Evolutionary conservation across 164 flowering plant species (phyloP), one percentile per base, ranked within the genome.

Genomic region (Stephania cephalantha): DNA sequence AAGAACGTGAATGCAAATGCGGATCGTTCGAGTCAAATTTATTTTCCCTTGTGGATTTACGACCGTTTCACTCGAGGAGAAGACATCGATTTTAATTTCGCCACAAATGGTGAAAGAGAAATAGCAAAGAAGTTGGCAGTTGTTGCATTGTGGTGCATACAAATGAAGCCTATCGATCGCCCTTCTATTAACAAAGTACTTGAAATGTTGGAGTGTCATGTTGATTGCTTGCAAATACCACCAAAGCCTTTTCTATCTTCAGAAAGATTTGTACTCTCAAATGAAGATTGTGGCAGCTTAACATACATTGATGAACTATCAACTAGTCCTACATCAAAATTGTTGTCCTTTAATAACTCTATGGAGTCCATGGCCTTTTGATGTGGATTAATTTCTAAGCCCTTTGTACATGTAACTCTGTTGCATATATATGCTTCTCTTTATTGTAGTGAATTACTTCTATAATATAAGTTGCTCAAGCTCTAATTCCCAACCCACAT

Each of bases 131-230:
- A 67, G 45, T 22, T 74, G 18, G 42, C 65, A 5, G 46, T 50
- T 30, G 76, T 67, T n/a, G 71, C 64, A 67, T 63, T 74, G 1
- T 74, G 76, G 76, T 74, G 76, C 64, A 74, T 74, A 4, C 76
- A 74, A 25, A 29, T 55, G 76, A 9, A 73, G 25, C 70, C 70
- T n/a, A 35, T 61, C 1, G 68, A 74, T n/a, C 71, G 71, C 61
- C 76, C 71, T 74, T 67, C 76, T 2, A 67, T 74, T 61, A 74
- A 50, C 17, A n/a, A 4, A 5, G 76, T 74, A 6, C 46, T 67
- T 17, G 63, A 50, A 22, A 74, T 74, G 76, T 68, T 74, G 46
- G 71, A 66, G 52, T 63, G 48, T 2, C 22, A 13, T 0, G 4
- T 11, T 29, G 65, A 68, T 50, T 48, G 18, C 13, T 46, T 74